phyloP scores from a whole-genome alignment of 192 early-diverging fungal species.

The Gryganskiella cystojenkinii region DNA sequence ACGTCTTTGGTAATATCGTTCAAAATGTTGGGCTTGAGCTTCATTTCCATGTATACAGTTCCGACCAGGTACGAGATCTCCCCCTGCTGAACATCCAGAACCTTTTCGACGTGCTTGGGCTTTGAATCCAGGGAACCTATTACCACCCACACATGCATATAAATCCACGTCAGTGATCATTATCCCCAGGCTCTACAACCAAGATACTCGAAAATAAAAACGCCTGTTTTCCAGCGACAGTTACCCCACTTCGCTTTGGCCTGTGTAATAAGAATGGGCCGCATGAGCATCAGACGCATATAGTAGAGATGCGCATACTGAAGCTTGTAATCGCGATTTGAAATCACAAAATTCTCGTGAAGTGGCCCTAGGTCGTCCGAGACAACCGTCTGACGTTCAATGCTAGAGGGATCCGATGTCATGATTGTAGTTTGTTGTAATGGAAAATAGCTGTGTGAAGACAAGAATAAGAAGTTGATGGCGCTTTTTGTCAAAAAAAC shows the following conservation, averaged over 20 bases:
- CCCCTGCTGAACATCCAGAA: conserved; percentile 77
- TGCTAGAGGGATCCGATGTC: conserved; percentile 15
- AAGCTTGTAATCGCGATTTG: conserved; percentile 73
- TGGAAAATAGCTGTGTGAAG: neutral
- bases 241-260: conserved; percentile 70
- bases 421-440: neutral
- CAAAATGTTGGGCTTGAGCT: conserved; percentile 90
- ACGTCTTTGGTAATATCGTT: conserved; percentile 88
- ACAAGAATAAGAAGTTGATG: neutral
- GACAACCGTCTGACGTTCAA: conserved; percentile 30
- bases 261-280: conserved; percentile 64
- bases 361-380: conserved; percentile 30
- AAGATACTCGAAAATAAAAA: too few relatives aligned
- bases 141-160: neutral
- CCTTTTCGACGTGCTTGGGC: conserved; percentile 64
- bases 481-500: neutral
- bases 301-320: conserved; percentile 93
- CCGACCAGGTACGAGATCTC: conserved; percentile 82
- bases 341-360: conserved; percentile 64
- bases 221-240: too few relatives aligned
- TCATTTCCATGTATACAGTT: conserved; percentile 91
- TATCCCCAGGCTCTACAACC: too few relatives aligned
- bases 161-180: neutral
- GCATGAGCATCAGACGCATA: conserved; percentile 72
- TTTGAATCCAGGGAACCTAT: conserved; percentile 32